Conservation (phyloP, 352 stramenopile species). For the Pythium apleroticum region DNA sequence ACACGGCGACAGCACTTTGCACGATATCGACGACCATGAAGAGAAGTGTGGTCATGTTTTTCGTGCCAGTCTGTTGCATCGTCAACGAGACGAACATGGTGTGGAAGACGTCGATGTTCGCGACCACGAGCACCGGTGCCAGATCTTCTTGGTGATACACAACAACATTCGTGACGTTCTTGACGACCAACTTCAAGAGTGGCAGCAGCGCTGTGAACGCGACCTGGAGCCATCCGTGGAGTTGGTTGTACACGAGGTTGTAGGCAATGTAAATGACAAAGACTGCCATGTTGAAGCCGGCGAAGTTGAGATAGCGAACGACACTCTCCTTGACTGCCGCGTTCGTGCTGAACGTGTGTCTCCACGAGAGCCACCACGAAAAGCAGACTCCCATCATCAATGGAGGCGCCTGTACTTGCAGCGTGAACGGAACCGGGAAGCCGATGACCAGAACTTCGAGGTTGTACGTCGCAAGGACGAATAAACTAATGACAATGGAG, state of each 20-base stretch:
- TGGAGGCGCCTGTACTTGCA: too few relatives aligned
- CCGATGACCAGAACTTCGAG: too few relatives aligned
- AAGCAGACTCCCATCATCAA: background rate
- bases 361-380: background rate
- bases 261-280: background rate
- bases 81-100: background rate
- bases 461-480: too few relatives aligned
- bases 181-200: background rate
- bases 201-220: background rate
- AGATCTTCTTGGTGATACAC: slow-evolving; percentile 2
- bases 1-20: too few relatives aligned
- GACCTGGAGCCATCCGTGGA: background rate
- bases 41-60: background rate
- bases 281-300: too few relatives aligned
- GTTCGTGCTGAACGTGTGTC: background rate
- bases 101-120: slow-evolving; percentile 7
- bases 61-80: background rate
- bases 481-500: too few relatives aligned
- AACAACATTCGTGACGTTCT: background rate
- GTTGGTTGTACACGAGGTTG: background rate
- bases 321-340: background rate
- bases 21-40: too few relatives aligned
- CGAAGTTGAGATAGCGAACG: background rate
- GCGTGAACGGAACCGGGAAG: too few relatives aligned
- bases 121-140: slow-evolving; percentile 1